phyloP scores from a whole-genome alignment of 495 filamentous ascomycete species.

The Penicillium robsamsonii region DNA sequence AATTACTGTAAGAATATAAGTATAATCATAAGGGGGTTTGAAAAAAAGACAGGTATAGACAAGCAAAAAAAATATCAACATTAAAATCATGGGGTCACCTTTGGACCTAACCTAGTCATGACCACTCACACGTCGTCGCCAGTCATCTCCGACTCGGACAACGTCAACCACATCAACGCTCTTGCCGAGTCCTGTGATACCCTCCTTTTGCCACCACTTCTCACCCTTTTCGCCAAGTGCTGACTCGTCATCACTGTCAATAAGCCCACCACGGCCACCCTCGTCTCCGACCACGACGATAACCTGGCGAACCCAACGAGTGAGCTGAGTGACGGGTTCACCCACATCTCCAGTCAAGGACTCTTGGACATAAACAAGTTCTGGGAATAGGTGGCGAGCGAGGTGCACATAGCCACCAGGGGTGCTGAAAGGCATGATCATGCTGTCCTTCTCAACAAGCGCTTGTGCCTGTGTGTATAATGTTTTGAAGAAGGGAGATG shows the following conservation, averaged over 20 bases:
- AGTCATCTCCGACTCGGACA: conserved; percentile 75
- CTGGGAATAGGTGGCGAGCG: conserved; percentile 75
- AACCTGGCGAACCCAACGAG: conserved; percentile 80
- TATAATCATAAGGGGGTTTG: conserved; percentile 21
- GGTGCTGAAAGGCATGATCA: conserved; percentile 86
- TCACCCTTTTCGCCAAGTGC: conserved; percentile 54
- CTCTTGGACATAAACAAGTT: conserved; percentile 81
- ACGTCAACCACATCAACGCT: conserved; percentile 84
- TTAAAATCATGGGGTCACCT: conserved; percentile 18
- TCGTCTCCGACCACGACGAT: conserved; percentile 84
- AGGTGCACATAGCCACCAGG: conserved; percentile 75
- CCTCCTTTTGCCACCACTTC: conserved; percentile 81
- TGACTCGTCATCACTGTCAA: conserved; percentile 84
- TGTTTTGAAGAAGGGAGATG: conserved; percentile 63
- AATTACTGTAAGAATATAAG: too few species aligned
- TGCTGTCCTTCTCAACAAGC: conserved; percentile 76
- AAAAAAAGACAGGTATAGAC: conserved; percentile 31
- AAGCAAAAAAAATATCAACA: conserved; percentile 29
- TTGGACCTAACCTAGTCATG: conserved; percentile 52
- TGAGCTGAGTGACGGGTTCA: conserved; percentile 64
- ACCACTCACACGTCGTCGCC: conserved; percentile 69
- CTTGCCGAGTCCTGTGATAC: conserved; percentile 78
- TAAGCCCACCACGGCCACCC: conserved; percentile 77
- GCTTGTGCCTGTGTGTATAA: conserved; percentile 71
- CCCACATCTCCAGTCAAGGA: conserved; percentile 71